Evolutionary conservation across 495 filamentous ascomycete genomes (phyloP).

Genomic region (Alectoria sarmentosa): DNA sequence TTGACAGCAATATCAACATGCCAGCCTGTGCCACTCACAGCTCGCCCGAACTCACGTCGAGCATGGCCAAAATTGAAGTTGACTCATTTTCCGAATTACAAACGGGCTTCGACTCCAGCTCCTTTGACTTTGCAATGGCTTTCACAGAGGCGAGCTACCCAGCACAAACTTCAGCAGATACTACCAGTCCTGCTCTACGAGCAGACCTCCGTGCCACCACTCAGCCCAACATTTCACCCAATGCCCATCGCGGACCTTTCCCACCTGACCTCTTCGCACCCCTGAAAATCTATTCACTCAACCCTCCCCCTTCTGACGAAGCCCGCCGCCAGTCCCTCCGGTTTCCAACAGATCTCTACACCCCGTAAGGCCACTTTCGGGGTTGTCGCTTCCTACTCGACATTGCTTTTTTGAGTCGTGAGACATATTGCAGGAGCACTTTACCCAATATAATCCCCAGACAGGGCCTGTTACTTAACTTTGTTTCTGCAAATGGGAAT

Average conservation of each 20-base stretch:
- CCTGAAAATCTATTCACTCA: slow-evolving; percentile 56
- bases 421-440: no score
- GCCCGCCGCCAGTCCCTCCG: slow-evolving; percentile 72
- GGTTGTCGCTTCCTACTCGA: no score
- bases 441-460: no score
- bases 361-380: slow-evolving; percentile 30
- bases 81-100: neutral
- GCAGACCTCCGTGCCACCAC: neutral
- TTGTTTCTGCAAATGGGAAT: no score
- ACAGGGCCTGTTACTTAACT: no score
- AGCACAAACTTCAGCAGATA: neutral
- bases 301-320: slow-evolving; percentile 61
- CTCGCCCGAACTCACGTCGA: neutral
- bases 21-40: neutral
- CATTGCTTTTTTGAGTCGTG: no score
- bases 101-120: neutral
- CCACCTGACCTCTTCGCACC: slow-evolving; percentile 69
- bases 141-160: neutral
- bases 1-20: slow-evolving; percentile 8
- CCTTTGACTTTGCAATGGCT: neutral
- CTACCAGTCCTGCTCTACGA: neutral
- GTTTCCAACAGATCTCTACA: slow-evolving; percentile 72
- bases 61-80: neutral
- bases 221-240: neutral
- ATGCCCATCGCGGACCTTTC: slow-evolving; percentile 35